Percentiles rank a stretch among this genome's conserved stretches.
These are phyloP conservation scores for Hymenotorrendiella dingleyae DNA, from an alignment of 2,329 filamentous ascomycete genomes.

Conservation along the genomic window DNA sequence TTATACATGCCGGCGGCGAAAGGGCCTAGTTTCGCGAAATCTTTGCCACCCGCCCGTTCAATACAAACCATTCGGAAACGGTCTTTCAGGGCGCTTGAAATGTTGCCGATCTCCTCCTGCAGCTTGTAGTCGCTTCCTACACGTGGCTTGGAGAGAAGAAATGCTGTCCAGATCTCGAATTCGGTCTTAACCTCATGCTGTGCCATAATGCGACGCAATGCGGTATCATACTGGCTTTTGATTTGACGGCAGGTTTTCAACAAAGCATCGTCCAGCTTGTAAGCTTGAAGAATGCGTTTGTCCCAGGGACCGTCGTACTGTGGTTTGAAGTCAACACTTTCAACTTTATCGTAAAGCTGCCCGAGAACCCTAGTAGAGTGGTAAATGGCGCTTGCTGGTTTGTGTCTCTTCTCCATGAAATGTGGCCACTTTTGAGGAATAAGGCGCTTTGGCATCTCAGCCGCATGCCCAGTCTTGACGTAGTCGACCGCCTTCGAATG, in stretches of 20 bases:
- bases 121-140: conserved; percentile 77
- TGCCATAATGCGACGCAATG: conserved; percentile 73
- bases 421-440: conserved; percentile 68
- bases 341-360: conserved; percentile 72
- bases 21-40: conserved; percentile 54
- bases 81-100: conserved; percentile 60
- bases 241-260: conserved; percentile 56
- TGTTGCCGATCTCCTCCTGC: conserved; percentile 71
- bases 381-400: conserved; percentile 47
- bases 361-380: conserved; percentile 68
- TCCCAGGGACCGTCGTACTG: conserved; percentile 73
- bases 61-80: conserved; percentile 63
- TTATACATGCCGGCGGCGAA: conserved; percentile 86
- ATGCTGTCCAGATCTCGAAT: conserved; percentile 87
- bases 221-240: conserved; percentile 73
- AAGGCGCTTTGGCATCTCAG: conserved; percentile 56
- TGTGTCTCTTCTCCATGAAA: conserved; percentile 70
- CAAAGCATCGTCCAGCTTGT: conserved; percentile 46
- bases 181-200: conserved; percentile 81
- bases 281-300: conserved; percentile 60
- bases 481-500: conserved; percentile 95
- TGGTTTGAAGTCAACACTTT: conserved; percentile 61
- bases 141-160: conserved; percentile 69
- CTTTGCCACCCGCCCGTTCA: conserved; percentile 54
- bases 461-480: conserved; percentile 79